Base-by-base conservation (phyloP, 345 rosid genomes). In the Camelina hispida region DNA sequence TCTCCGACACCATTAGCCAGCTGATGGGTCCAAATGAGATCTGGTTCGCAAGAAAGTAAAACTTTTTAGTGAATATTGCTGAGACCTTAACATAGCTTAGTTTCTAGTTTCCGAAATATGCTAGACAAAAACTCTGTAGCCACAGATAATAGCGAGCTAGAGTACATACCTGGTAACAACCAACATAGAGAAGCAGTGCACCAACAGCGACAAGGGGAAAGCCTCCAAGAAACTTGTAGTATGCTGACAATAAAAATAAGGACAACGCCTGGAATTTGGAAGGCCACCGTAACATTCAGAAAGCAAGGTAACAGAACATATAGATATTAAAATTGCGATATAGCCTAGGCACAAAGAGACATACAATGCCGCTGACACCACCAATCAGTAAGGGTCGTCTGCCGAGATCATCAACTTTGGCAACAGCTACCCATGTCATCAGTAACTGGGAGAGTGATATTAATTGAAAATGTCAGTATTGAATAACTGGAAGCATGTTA, bases 11-110 rank as follows among this genome's bases (percentile, higher is more conserved):
- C 97, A 95, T 95, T 73, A 95, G 84, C 97, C 99, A 92, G 76
- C 99, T 92, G 80, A 95, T 92, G n/a, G 99, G 97, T 55, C 99
- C 99, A 62, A 92, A 92, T 12, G 97, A 95, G 71, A 95, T 82
- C 99, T 92, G 84, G 73, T 50, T 54, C 4, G 4, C 15, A 57
- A 47, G 56, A 57, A 57, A 22, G 13, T 11, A 43, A 17, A 13
- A 50, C 62, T 60, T 11, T 34, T 6, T 1, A 22, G 20, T 53
- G 42, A 57, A 18, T 14, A 9, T 8, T 10, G 61, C 55, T 65
- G 30, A 63, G 32, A 70, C 25, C 12, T 46, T 15, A 9, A 23
- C 43, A 34, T 11, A 32, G 46, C n/a, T 5, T 35, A 62, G 18
- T 48, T 59, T 66, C 35, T 62, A 75, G 9, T 61, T 37, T 60